These are phyloP conservation scores for Aspergillus tanneri DNA, from an alignment of 2,329 filamentous ascomycete species.

Conservation along the genomic window DNA sequence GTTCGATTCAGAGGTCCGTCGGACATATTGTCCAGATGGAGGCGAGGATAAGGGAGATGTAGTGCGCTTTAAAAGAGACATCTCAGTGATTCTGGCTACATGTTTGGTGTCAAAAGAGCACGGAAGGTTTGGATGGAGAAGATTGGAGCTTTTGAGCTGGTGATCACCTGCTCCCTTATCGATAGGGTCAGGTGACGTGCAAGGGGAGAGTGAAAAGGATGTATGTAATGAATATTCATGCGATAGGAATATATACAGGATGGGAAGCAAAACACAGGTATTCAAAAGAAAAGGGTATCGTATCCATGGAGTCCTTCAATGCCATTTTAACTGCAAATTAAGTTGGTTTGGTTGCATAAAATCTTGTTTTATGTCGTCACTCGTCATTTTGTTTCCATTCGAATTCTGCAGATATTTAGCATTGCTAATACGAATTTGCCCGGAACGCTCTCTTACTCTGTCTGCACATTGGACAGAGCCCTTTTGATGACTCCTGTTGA, in stretches of 20 bases:
- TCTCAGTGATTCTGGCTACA: constrained; percentile 32
- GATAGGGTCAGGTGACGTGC: constrained; percentile 23
- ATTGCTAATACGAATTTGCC: background rate
- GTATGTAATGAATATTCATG: background rate
- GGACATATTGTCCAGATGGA: constrained; percentile 28
- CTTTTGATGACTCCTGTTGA: constrained; percentile 87
- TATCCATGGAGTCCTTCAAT: constrained; percentile 11
- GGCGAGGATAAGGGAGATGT: constrained; percentile 28
- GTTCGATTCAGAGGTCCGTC: constrained; percentile 13
- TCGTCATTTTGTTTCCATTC: constrained; percentile 52
- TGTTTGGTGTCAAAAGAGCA: constrained; percentile 19
- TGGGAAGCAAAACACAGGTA: constrained; percentile 1
- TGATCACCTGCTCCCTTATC: constrained; percentile 29
- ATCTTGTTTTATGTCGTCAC: background rate
- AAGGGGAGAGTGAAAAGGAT: background rate
- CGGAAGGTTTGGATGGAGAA: background rate
- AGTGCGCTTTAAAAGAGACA: constrained; percentile 37
- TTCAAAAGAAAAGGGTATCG: constrained; percentile 20
- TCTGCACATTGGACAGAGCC: constrained; percentile 96
- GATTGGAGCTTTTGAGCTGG: constrained; percentile 2
- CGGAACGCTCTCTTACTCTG: constrained; percentile 63
- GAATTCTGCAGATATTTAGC: constrained; percentile 46
- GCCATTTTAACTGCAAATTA: background rate
- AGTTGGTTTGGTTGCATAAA: background rate
- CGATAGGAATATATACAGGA: constrained; percentile 7